Evolutionary conservation across 768 basidiomycete species (phyloP).

Genomic region (Paxillus ammoniavirescens): DNA sequence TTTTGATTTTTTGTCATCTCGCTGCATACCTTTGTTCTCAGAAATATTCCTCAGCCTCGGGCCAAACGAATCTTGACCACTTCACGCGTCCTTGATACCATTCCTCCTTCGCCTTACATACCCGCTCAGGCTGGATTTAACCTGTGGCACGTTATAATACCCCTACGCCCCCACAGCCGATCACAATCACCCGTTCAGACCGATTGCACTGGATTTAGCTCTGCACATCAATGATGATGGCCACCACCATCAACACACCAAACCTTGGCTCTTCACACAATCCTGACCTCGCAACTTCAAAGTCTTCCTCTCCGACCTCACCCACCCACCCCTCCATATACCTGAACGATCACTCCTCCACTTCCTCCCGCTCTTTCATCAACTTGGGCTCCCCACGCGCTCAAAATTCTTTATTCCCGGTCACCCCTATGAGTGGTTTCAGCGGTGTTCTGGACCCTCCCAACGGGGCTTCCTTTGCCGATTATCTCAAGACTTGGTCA

Average conservation of each 20-base stretch:
- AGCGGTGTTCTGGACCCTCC: conserved; percentile 52
- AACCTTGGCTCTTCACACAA: neutral
- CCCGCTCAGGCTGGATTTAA: too few relatives aligned
- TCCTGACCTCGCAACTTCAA: neutral
- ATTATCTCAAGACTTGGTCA: conserved; percentile 69
- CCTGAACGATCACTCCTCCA: conserved; percentile 28
- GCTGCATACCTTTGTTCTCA: too few relatives aligned
- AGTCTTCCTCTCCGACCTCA: conserved; percentile 44
- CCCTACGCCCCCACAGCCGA: neutral
- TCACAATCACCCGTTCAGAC: neutral
- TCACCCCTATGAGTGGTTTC: conserved; percentile 36
- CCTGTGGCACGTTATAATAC: too few relatives aligned
- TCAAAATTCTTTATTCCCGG: conserved; percentile 42
- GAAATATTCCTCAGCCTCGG: too few relatives aligned
- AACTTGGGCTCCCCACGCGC: conserved; percentile 33
- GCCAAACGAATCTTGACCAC: too few relatives aligned
- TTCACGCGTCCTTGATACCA: neutral
- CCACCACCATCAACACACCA: conserved; percentile 1
- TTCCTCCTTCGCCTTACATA: neutral
- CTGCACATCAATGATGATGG: conserved; percentile 10
- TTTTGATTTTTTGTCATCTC: too few relatives aligned
- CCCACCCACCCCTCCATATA: conserved; percentile 37
- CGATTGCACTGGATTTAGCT: neutral
- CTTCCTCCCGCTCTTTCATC: conserved; percentile 39
- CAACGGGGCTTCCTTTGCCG: conserved; percentile 53